phyloP scores from a whole-genome alignment of 2,329 filamentous ascomycete genomes.

The Biscogniauxia sp. region DNA sequence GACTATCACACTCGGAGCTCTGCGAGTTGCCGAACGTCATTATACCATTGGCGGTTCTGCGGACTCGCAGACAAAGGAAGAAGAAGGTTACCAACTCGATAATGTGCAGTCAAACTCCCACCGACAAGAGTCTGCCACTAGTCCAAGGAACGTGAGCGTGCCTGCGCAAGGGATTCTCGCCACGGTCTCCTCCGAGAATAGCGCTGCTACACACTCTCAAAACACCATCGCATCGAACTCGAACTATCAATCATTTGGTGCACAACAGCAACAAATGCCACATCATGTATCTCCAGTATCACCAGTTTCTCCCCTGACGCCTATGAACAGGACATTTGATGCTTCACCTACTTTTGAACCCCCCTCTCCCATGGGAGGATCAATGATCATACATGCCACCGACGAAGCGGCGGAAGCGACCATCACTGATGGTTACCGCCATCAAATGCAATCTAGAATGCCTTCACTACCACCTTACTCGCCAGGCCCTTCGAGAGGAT shows the following conservation, averaged over 20 bases:
- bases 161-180: conserved; percentile 11
- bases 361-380: conserved; percentile 13
- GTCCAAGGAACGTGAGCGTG: not conserved
- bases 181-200: conserved; percentile 4
- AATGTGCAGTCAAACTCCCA: conserved; percentile 7
- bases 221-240: conserved; percentile 3
- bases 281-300: conserved; percentile 18
- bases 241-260: conserved; percentile 1
- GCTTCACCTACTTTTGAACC: conserved; percentile 9
- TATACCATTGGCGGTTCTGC: conserved; percentile 27
- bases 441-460: conserved; percentile 14
- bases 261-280: conserved; percentile 4
- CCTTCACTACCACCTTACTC: conserved; percentile 33
- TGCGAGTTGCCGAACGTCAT: conserved; percentile 30
- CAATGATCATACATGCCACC: conserved; percentile 13
- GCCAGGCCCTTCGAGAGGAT: conserved; percentile 24
- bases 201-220: conserved; percentile 7
- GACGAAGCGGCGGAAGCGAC: conserved; percentile 29
- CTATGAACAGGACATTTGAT: conserved; percentile 10
- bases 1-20: conserved; percentile 28
- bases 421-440: conserved; percentile 31
- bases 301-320: conserved; percentile 21
- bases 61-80: conserved; percentile 22
- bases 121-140: conserved; percentile 3
- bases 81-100: conserved; percentile 13